Conservation (phyloP, 2,329 filamentous ascomycete species). For the Epicoccum sorghinum region DNA sequence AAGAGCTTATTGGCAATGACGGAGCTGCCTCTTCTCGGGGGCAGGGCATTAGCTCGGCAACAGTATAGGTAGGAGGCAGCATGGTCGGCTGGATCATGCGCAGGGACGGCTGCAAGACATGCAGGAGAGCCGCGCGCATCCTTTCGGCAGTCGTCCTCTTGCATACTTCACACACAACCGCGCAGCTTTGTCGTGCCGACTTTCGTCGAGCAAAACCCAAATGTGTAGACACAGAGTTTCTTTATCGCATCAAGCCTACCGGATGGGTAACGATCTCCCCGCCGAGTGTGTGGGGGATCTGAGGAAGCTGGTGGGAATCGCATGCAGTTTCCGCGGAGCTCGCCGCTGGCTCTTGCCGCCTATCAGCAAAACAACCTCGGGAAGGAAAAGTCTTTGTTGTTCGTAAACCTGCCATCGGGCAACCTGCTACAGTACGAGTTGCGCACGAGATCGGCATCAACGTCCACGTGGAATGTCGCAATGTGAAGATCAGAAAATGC, state of each 20-base stretch:
- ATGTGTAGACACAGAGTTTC: not conserved
- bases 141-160: not conserved
- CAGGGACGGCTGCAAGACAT: conserved; percentile 5
- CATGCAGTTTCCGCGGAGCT: not conserved
- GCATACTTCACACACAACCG: not conserved
- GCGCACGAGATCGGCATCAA: conserved; percentile 4
- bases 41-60: not conserved
- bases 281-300: conserved; percentile 6
- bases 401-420: not conserved
- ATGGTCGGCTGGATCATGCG: conserved; percentile 1
- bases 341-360: not conserved
- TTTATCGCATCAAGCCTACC: not conserved
- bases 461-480: conserved; percentile 1
- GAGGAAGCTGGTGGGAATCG: not conserved
- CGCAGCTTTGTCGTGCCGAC: not conserved
- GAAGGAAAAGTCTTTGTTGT: not conserved
- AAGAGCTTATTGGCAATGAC: conserved; percentile 7
- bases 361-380: not conserved
- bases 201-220: not conserved
- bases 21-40: conserved; percentile 3
- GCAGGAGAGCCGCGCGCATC: not conserved
- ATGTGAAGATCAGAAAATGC: conserved; percentile 1
- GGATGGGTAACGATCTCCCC: conserved; percentile 1
- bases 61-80: not conserved
- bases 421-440: not conserved